These are phyloP conservation scores for Quercus rubra DNA, from an alignment of 306 rosid species.

Conservation along the genomic window DNA sequence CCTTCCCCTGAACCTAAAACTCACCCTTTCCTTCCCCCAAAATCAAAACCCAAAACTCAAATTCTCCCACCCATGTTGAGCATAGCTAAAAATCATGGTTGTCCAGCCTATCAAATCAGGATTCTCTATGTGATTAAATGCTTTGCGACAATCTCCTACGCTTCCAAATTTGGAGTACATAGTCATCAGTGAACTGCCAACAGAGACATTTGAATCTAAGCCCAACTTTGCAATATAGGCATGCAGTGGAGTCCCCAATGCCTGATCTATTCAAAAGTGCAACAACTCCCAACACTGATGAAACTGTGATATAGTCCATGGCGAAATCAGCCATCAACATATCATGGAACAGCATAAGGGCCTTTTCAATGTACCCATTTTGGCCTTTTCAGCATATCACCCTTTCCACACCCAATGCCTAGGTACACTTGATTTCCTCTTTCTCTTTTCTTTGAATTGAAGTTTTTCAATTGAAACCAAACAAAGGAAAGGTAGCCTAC, in stretches of 20 bases:
- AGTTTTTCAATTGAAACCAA: no score
- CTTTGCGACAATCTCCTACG: conserved; percentile 58
- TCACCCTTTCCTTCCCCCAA: no score
- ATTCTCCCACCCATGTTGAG: conserved; percentile 25
- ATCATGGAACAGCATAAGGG: conserved; percentile 36
- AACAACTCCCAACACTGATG: conserved; percentile 52
- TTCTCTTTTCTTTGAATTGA: no score
- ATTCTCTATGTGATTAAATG: conserved; percentile 57
- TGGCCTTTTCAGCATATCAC: no score
- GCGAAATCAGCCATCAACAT: conserved; percentile 38
- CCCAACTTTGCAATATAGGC: conserved; percentile 49
- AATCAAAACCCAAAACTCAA: no score
- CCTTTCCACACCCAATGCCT: no score
- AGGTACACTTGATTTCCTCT: no score
- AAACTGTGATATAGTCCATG: conserved; percentile 48
- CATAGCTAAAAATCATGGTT: conserved; percentile 66
- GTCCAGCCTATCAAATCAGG: conserved; percentile 74
- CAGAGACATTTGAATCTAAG: conserved; percentile 42
- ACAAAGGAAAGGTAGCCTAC: no score
- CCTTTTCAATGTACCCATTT: no score
- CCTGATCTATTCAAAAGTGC: conserved; percentile 39
- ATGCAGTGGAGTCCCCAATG: conserved; percentile 56
- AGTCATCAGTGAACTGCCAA: conserved; percentile 64
- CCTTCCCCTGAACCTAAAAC: no score
- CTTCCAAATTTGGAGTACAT: conserved; percentile 76